A percentile compares a stretch with the other conserved stretches of the same genome.
Conservation (phyloP, 2,329 filamentous ascomycete genomes). For the Botrytis cinerea region DNA sequence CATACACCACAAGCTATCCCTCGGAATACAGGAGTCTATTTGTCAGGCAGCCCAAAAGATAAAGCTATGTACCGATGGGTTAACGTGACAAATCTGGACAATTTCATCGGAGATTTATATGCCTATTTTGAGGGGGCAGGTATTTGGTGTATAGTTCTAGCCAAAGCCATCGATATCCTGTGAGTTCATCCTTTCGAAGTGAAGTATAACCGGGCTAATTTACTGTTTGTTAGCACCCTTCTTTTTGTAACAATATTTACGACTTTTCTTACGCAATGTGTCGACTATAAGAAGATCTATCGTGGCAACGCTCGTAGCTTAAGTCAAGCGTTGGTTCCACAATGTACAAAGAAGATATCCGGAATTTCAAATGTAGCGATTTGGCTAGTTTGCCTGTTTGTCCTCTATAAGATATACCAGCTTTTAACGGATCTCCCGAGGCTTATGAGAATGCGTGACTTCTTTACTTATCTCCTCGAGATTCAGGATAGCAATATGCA, state of each 20-base stretch:
- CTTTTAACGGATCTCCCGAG: slow-evolving; percentile 60
- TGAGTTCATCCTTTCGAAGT: slow-evolving; percentile 42
- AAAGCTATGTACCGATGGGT: slow-evolving; percentile 74
- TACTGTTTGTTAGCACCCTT: slow-evolving; percentile 51
- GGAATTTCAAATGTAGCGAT: slow-evolving; percentile 44
- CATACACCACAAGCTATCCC: slow-evolving; percentile 45
- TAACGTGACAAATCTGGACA: slow-evolving; percentile 70
- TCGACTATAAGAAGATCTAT: slow-evolving; percentile 64
- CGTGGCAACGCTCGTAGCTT: slow-evolving; percentile 48
- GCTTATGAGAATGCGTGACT: slow-evolving; percentile 66
- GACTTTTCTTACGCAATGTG: slow-evolving; percentile 68
- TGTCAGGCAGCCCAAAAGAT: slow-evolving; percentile 58
- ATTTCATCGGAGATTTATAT: slow-evolving; percentile 69
- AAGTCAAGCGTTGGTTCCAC: slow-evolving; percentile 57
- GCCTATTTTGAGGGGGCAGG: slow-evolving; percentile 67
- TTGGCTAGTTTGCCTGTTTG: slow-evolving; percentile 67
- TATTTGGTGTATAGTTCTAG: slow-evolving; percentile 67
- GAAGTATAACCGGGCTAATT: slow-evolving; percentile 23
- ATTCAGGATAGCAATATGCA: slow-evolving; percentile 71
- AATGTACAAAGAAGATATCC: slow-evolving; percentile 52
- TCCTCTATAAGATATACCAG: slow-evolving; percentile 60
- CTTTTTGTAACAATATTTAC: slow-evolving; percentile 68
- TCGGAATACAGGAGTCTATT: slow-evolving; percentile 49
- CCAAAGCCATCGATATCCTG: slow-evolving; percentile 57
- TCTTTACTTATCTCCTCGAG: slow-evolving; percentile 67